phyloP scores from a whole-genome alignment of 352 stramenopile species.

The Phytophthora quininea region DNA sequence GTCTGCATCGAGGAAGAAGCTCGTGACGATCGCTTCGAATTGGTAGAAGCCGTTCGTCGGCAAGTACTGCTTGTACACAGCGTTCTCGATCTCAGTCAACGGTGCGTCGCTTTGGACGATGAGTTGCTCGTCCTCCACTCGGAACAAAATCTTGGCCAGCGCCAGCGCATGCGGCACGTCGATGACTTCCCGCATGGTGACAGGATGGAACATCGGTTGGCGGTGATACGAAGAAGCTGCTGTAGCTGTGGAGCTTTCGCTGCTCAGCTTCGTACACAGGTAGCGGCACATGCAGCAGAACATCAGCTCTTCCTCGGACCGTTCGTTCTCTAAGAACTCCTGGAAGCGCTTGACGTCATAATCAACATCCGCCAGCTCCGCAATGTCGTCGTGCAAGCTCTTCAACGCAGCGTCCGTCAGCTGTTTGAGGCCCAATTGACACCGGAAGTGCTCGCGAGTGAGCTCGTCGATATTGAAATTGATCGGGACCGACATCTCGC shows the following conservation, averaged over 20 bases:
- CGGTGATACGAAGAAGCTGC: constrained; percentile 20
- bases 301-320: constrained; percentile 58
- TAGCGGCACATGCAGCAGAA: constrained; percentile 69
- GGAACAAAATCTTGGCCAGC: constrained; percentile 56
- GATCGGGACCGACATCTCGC: constrained; percentile 21
- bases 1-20: constrained; percentile 40
- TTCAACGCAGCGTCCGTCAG: constrained; percentile 57
- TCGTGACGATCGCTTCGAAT: constrained; percentile 56
- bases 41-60: constrained; percentile 54
- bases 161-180: constrained; percentile 44
- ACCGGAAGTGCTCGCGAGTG: constrained; percentile 68
- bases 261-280: constrained; percentile 30
- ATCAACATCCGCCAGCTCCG: constrained; percentile 48
- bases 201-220: constrained; percentile 56
- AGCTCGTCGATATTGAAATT: constrained; percentile 46
- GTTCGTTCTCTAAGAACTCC: constrained; percentile 53
- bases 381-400: constrained; percentile 36
- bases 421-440: constrained; percentile 55
- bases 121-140: constrained; percentile 45
- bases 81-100: constrained; percentile 58
- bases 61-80: constrained; percentile 63
- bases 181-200: constrained; percentile 67
- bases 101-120: constrained; percentile 43
- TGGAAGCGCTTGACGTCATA: constrained; percentile 66
- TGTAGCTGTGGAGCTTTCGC: constrained; percentile 14